Evolutionary conservation across 2,329 filamentous ascomycete species (phyloP), one percentile per base, ranked within the genome.

Genomic region (Colletotrichum sp.): DNA sequence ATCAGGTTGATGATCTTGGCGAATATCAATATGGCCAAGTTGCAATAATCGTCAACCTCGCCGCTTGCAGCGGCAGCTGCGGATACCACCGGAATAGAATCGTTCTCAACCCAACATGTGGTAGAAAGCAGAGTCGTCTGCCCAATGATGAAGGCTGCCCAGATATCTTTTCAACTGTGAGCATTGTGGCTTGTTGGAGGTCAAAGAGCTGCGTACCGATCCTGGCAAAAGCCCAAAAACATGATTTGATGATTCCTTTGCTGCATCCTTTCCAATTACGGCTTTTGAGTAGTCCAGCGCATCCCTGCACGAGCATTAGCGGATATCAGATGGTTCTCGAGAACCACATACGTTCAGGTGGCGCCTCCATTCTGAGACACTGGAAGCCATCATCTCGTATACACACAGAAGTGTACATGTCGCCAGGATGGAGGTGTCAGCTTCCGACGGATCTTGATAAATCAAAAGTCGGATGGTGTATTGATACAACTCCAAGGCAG

Each of bases 331-430:
- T 10, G 34, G 36, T 48, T 5, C 16, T 6, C 16, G 18, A 58
- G 21, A 30, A 21, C 18, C 12, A 38, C 38, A 16, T 9, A 76
- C 75, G 62, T 56, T 62, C 3, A 77, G 30, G 30, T 77, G 75
- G 10, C 75, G 55, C 13, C 71, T 77, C 75, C 75, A 77, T 24
- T 75, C 75, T 2, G 36, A 36, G 7, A 77, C 71, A 18, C 67
- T 71, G 30, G 75, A 77, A 7, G 55, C 75, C 75, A 77, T 77
- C 75, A 77, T 77, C 43, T 77, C 75, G 8, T 77, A 77, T 21
- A 77, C 67, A 36, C 75, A 77, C 8, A 77, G 71, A 2, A 77
- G 43, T 2, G 75, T 77, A 43, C 75, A 77, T 6, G 75, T 48
- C 18, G 75, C 71, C 16, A 77, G 10, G 21, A 75, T 61, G 5